A percentile compares a stretch with the other conserved stretches of the same genome.
Evolutionary conservation across 2,329 filamentous ascomycete genomes (phyloP).

Genomic region (Ilyonectria robusta): DNA sequence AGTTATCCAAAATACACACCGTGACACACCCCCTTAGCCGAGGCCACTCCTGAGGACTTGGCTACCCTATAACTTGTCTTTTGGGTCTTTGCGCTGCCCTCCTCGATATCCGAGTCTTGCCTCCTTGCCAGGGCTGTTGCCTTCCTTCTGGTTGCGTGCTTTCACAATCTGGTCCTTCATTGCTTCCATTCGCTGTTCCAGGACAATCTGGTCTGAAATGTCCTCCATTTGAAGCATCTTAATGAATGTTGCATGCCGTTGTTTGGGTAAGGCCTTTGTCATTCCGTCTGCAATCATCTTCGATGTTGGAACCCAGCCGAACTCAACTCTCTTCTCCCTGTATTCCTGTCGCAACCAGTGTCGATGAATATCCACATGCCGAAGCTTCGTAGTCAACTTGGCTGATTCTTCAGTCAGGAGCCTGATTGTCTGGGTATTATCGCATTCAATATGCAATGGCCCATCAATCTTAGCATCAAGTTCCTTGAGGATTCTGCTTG

Average conservation of each 20-base stretch:
- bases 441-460: no score
- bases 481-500: no score
- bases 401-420: not conserved
- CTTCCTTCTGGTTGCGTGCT: not conserved
- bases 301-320: not conserved
- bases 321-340: not conserved
- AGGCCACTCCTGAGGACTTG: not conserved
- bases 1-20: not conserved
- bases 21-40: not conserved
- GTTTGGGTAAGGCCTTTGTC: not conserved
- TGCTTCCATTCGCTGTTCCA: not conserved
- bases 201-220: not conserved
- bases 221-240: not conserved
- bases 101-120: not conserved
- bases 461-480: no score
- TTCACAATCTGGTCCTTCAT: not conserved
- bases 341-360: not conserved
- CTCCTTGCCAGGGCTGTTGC: not conserved
- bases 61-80: not conserved
- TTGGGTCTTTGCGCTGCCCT: not conserved
- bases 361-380: not conserved
- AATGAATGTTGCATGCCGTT: not conserved
- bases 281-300: not conserved
- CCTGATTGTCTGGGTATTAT: not conserved
- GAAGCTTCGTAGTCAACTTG: not conserved